These are phyloP conservation scores for Eimeria necatrix DNA, from an alignment of 169 alveolate species.

Conservation along the genomic window DNA sequence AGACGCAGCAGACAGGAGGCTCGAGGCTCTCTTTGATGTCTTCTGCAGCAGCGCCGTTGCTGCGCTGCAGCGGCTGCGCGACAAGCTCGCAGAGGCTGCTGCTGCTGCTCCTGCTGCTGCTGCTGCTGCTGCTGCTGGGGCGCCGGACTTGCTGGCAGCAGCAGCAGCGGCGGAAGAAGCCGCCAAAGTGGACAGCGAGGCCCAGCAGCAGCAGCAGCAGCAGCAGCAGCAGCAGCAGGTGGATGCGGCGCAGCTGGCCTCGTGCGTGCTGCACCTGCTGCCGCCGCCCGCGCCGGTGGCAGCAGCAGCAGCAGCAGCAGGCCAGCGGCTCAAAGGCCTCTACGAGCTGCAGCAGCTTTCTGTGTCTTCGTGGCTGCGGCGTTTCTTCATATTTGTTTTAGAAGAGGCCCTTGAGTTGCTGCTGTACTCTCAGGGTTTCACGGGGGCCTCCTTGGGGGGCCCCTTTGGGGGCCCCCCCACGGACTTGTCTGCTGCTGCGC, in stretches of 20 bases:
- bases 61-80: slow-evolving; percentile 25
- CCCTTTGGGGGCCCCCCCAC: slow-evolving; percentile 26
- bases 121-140: not conserved
- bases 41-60: slow-evolving; percentile 56
- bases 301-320: slow-evolving; percentile 17
- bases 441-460: slow-evolving; percentile 11
- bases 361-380: not conserved
- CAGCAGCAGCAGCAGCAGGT: slow-evolving; percentile 52
- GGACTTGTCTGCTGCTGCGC: not conserved
- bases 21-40: slow-evolving; percentile 11
- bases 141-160: not conserved
- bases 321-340: not conserved
- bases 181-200: not conserved
- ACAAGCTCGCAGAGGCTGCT: slow-evolving; percentile 14
- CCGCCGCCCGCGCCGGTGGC: slow-evolving; percentile 19
- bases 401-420: slow-evolving; percentile 2
- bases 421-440: slow-evolving; percentile 10
- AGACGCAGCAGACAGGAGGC: slow-evolving; percentile 37
- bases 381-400: not conserved
- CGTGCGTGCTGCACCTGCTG: not conserved
- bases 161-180: not conserved
- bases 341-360: slow-evolving; percentile 38
- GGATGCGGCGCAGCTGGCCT: not conserved
- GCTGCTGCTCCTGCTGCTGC: slow-evolving; percentile 1
- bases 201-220: not conserved